Conservation (phyloP, 2,329 filamentous ascomycete genomes). For the Fusarium sp. region DNA sequence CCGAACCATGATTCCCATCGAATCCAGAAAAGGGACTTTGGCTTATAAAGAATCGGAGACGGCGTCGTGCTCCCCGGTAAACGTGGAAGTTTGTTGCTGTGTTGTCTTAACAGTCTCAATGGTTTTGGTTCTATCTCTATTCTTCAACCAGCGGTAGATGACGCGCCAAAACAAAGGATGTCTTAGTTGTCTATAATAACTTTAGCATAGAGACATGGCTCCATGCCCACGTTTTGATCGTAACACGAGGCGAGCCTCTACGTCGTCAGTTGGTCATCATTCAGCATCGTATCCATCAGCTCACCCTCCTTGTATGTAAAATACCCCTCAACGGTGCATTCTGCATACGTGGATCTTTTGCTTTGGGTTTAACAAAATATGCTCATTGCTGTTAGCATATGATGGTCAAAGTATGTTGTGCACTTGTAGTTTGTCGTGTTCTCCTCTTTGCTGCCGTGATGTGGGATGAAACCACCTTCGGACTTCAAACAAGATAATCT, state of each 20-base stretch:
- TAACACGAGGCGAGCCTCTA: constrained; percentile 6
- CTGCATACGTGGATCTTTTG: constrained; percentile 24
- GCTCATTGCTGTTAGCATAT: background rate
- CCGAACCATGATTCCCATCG: constrained; percentile 8
- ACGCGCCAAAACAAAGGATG: background rate
- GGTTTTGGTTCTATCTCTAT: background rate
- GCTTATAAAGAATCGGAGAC: constrained; percentile 4
- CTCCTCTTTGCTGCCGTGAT: constrained; percentile 10
- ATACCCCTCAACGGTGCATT: constrained; percentile 23
- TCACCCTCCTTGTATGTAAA: constrained; percentile 19
- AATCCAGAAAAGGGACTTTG: background rate
- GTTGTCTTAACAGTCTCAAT: background rate
- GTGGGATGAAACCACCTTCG: constrained; percentile 5
- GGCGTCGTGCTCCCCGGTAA: constrained; percentile 4
- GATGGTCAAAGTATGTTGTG: background rate
- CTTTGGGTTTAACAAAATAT: constrained; percentile 12
- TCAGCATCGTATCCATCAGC: constrained; percentile 13
- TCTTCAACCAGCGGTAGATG: background rate
- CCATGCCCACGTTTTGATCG: constrained; percentile 18
- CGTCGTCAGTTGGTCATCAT: constrained; percentile 35
- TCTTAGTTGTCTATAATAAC: background rate
- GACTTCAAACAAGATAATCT: constrained; percentile 19
- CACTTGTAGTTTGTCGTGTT: background rate
- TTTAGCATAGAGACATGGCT: background rate
- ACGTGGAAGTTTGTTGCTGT: constrained; percentile 12